Base-by-base conservation (phyloP, 2,329 filamentous ascomycete genomes). In the Epicoccum sorghinum region DNA sequence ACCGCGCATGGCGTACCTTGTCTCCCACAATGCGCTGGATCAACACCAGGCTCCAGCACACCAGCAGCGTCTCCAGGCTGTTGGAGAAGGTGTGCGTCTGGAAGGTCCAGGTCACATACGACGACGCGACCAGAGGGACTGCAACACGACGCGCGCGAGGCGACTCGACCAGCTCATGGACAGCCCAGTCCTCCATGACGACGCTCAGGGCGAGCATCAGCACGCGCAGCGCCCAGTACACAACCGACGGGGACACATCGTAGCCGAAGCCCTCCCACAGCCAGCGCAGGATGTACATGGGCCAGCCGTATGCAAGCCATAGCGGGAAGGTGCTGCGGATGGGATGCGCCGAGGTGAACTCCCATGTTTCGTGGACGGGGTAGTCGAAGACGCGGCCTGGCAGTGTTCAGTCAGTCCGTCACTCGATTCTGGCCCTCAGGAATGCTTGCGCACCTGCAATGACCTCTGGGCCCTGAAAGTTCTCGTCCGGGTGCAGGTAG, bases 81-180 rank as follows among this genome's bases (percentile, higher is more conserved):
- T 99, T 99, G 59, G 93, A 98, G 75, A 99, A 98, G 10, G 95
- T 98, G 77, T 99, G 95, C 14, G 91, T 95, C 77, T 99, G 95
- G 78, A 93, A 96, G 39, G 93, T 97, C 93, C 95, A 99, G 42
- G 95, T 99, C 65, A 97, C 93, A 77, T 98, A 99, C 24, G 92
- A 97, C 25, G 93, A 98, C 40, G 93, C 92, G 57, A 97, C 89
- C 52, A 99, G 82, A 40, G 96, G 81, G 39, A 96, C 85, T 8
- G 92, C 91, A 50, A 89, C 80, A 64, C 85, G 85, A 59, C 91
- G 87, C n/a, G 71, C 68, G 61, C 87, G 87, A 59, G 86, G 86
- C 35, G 89, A 89, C 58, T 87, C 86, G 50, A 97, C 87, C 60
- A 98, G 82, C 75, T 99, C 95, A 79, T 96, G 87, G 54, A 99